Percentiles rank a stretch among this genome's conserved stretches.
Conservation (phyloP, 23 red algal species). For the Gracilaria domingensis region DNA sequence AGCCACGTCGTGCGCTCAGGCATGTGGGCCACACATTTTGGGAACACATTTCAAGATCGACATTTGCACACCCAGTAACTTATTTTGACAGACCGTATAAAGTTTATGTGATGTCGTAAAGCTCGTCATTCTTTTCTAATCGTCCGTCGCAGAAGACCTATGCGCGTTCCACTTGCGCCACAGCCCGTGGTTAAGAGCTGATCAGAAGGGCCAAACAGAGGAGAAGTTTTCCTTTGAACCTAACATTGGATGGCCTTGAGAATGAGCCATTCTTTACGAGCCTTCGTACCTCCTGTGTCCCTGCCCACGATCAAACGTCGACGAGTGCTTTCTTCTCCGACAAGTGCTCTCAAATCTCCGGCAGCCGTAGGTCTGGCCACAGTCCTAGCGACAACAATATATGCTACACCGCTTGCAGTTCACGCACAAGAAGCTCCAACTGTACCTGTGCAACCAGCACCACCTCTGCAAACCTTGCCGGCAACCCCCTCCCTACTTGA, state of each 20-base stretch:
- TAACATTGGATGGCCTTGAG: neutral
- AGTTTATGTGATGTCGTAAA: neutral
- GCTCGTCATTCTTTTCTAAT: neutral
- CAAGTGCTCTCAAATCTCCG: neutral
- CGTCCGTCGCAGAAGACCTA: no score
- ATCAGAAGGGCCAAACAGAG: neutral
- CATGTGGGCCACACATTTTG: constrained; percentile 5
- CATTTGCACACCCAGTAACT: neutral
- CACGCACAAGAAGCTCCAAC: neutral
- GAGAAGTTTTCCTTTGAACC: neutral
- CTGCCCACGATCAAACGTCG: neutral
- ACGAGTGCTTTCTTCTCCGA: neutral
- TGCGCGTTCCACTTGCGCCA: neutral
- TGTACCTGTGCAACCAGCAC: neutral
- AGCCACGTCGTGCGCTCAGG: neutral
- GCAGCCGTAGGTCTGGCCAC: neutral
- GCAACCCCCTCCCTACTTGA: constrained; percentile 35
- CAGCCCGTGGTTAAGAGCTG: neutral
- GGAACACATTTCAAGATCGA: constrained; percentile 9
- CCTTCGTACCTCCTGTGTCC: neutral
- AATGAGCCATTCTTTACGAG: neutral
- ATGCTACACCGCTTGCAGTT: neutral
- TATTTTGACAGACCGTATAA: neutral
- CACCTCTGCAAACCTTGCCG: neutral
- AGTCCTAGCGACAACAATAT: neutral